Conservation (phyloP, 1,284 basidiomycete species). For the Ustilago lituana region DNA sequence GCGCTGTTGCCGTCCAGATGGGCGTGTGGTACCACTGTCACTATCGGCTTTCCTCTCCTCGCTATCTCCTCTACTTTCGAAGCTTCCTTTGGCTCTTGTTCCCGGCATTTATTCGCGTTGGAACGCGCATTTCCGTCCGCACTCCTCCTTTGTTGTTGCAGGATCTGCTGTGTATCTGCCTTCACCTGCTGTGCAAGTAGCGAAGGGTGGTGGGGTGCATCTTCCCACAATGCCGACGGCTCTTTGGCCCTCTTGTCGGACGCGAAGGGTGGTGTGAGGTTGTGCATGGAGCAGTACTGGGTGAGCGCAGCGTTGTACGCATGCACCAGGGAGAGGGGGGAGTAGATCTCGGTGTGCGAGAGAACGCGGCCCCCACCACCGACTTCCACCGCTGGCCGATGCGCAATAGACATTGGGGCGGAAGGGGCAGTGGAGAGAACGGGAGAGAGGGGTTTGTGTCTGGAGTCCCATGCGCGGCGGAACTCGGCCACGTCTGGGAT, state of each 20-base stretch:
- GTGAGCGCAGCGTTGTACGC: conserved; percentile 13
- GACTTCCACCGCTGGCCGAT: conserved; percentile 21
- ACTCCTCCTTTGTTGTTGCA: too few relatives aligned
- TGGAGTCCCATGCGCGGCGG: neutral
- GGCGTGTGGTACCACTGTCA: conserved; percentile 16
- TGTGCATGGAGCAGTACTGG: conserved; percentile 21
- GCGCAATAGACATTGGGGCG: conserved; percentile 1
- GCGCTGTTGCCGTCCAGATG: conserved; percentile 21
- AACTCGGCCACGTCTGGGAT: conserved; percentile 29
- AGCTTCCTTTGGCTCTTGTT: too few relatives aligned
- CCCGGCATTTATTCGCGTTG: neutral
- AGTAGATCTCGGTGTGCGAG: conserved; percentile 26
- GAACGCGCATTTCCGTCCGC: too few relatives aligned
- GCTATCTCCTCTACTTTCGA: too few relatives aligned
- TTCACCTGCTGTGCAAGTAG: conserved; percentile 23
- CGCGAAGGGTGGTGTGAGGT: neutral
- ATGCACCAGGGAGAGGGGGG: neutral
- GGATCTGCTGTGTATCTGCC: conserved; percentile 18
- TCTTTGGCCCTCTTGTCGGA: too few relatives aligned
- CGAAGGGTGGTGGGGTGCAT: conserved; percentile 15
- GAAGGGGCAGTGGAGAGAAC: neutral
- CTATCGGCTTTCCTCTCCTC: conserved; percentile 14
- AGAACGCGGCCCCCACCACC: conserved; percentile 31
- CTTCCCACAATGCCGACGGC: conserved; percentile 33
- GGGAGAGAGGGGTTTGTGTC: neutral